Base-by-base conservation (phyloP, 1,284 basidiomycete species). In the Hemileia vastatrix region DNA sequence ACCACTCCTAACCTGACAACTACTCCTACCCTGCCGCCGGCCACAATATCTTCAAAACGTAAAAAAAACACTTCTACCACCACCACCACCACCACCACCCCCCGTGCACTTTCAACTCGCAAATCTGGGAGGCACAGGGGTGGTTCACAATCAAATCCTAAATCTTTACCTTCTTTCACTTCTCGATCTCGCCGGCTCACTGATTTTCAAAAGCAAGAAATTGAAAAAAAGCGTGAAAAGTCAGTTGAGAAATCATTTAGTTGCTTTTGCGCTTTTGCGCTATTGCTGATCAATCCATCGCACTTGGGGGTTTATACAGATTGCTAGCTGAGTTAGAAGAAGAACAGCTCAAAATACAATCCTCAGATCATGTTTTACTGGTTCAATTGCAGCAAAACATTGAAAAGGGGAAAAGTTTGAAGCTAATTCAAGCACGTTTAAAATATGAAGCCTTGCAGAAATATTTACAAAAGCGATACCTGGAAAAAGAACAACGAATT, bases 191-290 rank as follows among this genome's bases (percentile, higher is more conserved):
- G n/a, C n/a, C n/a, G 58, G 47, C 24, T 60, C 11, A 60, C 58
- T 18, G 58, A 60, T 8, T 15, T 13, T 13, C 58, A 60, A 15
- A 52, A 53, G 40, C 33, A 53, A 18, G 50, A 60, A 21, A 18
- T 60, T 6, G 51, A 60, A 53, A 49, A 60, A 27, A 60, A 48
- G 27, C 32, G 51, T n/a, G 3, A 31, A 23, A 60, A 53, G 58
- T 60, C 9, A 15, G 40, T 45, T 2, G n/a, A n/a, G n/a, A n/a
- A n/a, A n/a, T n/a, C n/a, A n/a, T n/a, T n/a, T n/a, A n/a, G n/a
- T n/a, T n/a, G n/a, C 6, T n/a, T 18, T 57, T 49, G 24, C 23
- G 4, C 27, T 47, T 11, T 40, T 40, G 6, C 1, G 19, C 19
- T 6, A 33, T 8, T 4, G n/a, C 33, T 19, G 3, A 19, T 15